Conservation (phyloP, 495 filamentous ascomycete genomes). For the Lophium mytilinum region DNA sequence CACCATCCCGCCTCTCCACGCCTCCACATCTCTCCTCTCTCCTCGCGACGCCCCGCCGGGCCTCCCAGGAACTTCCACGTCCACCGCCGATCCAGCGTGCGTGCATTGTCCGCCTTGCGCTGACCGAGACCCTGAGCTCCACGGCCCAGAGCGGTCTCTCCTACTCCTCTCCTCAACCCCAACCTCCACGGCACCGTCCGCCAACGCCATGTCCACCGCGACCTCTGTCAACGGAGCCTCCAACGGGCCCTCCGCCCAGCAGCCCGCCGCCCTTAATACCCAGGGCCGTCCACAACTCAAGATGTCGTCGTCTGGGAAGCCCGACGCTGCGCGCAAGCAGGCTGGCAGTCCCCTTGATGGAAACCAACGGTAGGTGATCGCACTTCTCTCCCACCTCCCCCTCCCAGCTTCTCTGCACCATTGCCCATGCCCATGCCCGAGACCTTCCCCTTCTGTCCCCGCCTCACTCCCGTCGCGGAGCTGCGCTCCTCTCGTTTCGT, state of each 20-base stretch:
- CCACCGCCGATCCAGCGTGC: background rate
- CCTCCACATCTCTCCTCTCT: background rate
- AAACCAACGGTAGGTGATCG: conserved; percentile 41
- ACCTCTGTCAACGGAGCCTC: conserved; percentile 42
- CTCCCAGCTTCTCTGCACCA: background rate
- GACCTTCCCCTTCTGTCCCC: background rate
- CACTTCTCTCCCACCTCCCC: background rate
- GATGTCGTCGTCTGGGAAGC: conserved; percentile 41
- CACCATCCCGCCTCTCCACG: background rate
- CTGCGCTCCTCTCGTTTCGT: background rate
- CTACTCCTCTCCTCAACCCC: conserved; percentile 6
- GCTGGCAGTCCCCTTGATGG: conserved; percentile 49
- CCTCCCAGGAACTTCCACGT: background rate
- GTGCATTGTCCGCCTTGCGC: conserved; percentile 4
- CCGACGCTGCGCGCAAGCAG: conserved; percentile 49
- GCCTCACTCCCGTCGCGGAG: background rate
- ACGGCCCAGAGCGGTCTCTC: conserved; percentile 4
- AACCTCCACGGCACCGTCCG: background rate
- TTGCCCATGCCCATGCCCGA: background rate
- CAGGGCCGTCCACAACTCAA: conserved; percentile 42
- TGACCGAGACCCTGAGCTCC: conserved; percentile 9
- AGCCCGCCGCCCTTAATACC: conserved; percentile 33
- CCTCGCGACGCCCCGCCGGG: background rate
- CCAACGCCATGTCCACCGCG: conserved; percentile 41
- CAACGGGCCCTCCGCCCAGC: conserved; percentile 29